Percentiles rank a stretch among this genome's conserved stretches.
These are phyloP conservation scores for Ustilago xerochloae DNA, from an alignment of 1,284 basidiomycete species.

Conservation along the genomic window DNA sequence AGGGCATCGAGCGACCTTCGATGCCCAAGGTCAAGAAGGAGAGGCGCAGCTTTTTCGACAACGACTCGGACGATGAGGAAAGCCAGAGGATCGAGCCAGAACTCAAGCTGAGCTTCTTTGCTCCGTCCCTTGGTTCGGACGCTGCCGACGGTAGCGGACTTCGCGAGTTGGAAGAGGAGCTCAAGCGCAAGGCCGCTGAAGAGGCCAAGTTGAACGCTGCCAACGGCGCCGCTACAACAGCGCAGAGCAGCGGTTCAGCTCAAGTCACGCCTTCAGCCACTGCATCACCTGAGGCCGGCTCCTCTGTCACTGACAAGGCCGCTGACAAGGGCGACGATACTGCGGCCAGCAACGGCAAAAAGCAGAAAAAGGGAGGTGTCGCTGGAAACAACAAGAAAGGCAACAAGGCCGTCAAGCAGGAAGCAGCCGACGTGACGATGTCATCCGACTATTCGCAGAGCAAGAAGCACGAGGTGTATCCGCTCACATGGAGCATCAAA, in stretches of 20 bases:
- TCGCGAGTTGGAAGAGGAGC: constrained; percentile 42
- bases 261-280: constrained; percentile 7
- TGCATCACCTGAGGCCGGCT: constrained; percentile 21
- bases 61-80: constrained; percentile 50
- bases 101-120: constrained; percentile 56
- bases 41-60: constrained; percentile 48
- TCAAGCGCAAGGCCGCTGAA: constrained; percentile 43
- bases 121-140: constrained; percentile 58
- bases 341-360: constrained; percentile 8
- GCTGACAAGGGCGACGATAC: constrained; percentile 18
- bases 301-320: too few relatives aligned
- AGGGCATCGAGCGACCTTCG: constrained; percentile 43
- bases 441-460: constrained; percentile 16
- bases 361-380: constrained; percentile 31
- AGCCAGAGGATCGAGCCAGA: constrained; percentile 41
- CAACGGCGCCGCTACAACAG: not conserved
- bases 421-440: constrained; percentile 2
- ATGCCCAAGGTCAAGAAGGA: constrained; percentile 48
- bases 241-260: constrained; percentile 3
- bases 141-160: constrained; percentile 56
- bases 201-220: constrained; percentile 29
- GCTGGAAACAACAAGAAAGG: constrained; percentile 24
- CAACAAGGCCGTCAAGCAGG: constrained; percentile 29
- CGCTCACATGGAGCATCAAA: constrained; percentile 52
- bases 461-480: constrained; percentile 57